Conservation (phyloP, 2,329 filamentous ascomycete genomes). For the Paecilomyces niveus region DNA sequence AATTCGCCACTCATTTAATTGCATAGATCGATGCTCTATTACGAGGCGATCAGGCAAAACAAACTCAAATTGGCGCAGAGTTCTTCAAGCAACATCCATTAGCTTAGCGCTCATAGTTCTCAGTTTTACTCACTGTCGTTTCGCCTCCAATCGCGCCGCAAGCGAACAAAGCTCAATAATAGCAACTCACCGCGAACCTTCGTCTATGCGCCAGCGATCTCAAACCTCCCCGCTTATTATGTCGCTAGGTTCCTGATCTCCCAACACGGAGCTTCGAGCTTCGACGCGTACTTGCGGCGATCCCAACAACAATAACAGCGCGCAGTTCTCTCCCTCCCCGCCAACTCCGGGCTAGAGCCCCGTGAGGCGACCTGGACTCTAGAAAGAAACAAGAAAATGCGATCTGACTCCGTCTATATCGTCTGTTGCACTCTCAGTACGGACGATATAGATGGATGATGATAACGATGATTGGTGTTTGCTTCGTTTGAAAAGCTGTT, state of each 20-base stretch:
- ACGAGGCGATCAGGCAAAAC: not conserved
- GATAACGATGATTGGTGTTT: constrained; percentile 6
- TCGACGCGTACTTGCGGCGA: not conserved
- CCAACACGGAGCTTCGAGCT: not conserved
- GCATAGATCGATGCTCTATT: not conserved
- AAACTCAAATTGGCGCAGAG: not conserved
- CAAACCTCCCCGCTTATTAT: not conserved
- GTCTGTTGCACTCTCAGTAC: not conserved
- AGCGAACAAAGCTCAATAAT: not conserved
- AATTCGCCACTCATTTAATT: not conserved
- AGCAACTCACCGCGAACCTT: not conserved
- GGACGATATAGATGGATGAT: constrained; percentile 2
- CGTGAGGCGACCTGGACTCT: not conserved
- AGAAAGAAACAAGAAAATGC: not conserved
- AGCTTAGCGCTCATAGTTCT: not conserved
- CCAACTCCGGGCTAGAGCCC: not conserved
- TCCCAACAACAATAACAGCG: not conserved
- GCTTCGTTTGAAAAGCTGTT: constrained; percentile 20
- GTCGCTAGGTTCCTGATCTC: not conserved
- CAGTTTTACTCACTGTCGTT: not conserved
- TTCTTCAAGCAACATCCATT: not conserved
- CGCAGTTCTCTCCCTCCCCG: not conserved
- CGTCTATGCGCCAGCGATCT: not conserved
- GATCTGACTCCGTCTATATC: not conserved
- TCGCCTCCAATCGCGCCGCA: not conserved